Evolutionary conservation across 169 alveolate species (phyloP).

Genomic region (Neospora caninum): DNA sequence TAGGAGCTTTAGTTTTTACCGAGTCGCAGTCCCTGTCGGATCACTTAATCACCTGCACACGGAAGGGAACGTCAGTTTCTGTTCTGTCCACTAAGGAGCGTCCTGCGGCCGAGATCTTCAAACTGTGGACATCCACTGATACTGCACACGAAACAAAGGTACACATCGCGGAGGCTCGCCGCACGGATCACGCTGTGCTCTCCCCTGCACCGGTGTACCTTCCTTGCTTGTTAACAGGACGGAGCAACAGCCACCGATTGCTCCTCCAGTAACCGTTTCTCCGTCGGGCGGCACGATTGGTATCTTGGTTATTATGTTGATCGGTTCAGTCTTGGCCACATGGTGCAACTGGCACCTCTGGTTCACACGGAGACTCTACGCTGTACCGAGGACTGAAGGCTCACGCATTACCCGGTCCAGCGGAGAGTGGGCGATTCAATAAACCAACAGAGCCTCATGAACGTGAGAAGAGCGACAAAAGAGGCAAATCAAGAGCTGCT

Average conservation of each 20-base stretch:
- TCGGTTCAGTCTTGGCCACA: not conserved
- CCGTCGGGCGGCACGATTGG: not conserved
- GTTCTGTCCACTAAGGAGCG: too few relatives aligned
- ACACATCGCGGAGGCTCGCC: too few relatives aligned
- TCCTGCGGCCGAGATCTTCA: too few relatives aligned
- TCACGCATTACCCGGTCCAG: not conserved
- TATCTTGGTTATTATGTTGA: not conserved
- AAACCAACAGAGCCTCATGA: not conserved
- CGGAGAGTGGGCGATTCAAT: slow-evolving; percentile 6
- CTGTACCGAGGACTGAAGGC: not conserved
- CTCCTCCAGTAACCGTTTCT: not conserved
- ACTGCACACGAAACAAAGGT: too few relatives aligned
- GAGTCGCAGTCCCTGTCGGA: too few relatives aligned
- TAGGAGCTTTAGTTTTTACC: too few relatives aligned
- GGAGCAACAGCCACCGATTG: not conserved
- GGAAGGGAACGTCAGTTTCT: too few relatives aligned
- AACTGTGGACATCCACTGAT: too few relatives aligned
- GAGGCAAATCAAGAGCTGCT: too few relatives aligned
- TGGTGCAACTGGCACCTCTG: not conserved
- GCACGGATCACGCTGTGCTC: too few relatives aligned
- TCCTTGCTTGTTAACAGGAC: not conserved
- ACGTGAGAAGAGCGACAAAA: not conserved
- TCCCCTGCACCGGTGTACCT: not conserved
- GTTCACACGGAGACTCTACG: not conserved
- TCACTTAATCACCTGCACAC: too few relatives aligned